Base-by-base conservation (phyloP, 768 basidiomycete genomes). In the Phylloporus sp. region DNA sequence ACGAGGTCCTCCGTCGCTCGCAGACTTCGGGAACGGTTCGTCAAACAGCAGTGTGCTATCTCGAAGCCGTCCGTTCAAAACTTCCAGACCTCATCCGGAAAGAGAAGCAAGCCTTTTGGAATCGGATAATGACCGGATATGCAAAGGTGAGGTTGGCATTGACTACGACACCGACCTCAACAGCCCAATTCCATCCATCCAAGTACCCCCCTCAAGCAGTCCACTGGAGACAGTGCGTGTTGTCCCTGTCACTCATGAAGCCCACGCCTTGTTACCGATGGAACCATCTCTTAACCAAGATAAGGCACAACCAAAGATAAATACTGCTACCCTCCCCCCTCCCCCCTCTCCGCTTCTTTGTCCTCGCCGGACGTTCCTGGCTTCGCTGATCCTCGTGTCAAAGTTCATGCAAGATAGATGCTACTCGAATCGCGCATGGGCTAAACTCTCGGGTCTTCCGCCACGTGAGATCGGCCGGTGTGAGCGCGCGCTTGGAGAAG, bases 361-460 rank as follows among this genome's bases (percentile, higher is more conserved):
- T 62, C 91, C 94, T 2, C 82, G 94, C 24, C 80, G 94, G 23
- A 82, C 91, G 0, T 97, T 97, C 70, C 76, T 97, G 9, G 91
- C 91, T 0, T 84, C 90, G 0, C 74, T 97, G 36, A 91, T 97
- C 50, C 76, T 92, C 46, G 95, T 95, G 0, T 87, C 88, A 15
- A 97, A 97, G 61, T 95, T 95, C 65, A 83, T 88, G 55, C 92
- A 95, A 72, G 94, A 97, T 62, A 85, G 90, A 45, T 91, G 89
- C 38, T 97, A 95, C 61, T 93, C 91, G 13, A 95, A 97, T 66
- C 82, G 84, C 24, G 93, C 94, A 16, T 97, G 95, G 95, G 88
- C 90, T 2, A 93, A 94, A 62, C 78, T 97, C 8, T 89, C 88
- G n/a, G 92, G 93, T 15, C 77, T 97, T 2, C 82, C 86, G 0